A percentile compares a stretch with the other conserved stretches of the same genome.
These are phyloP conservation scores for Tulasnella calospora DNA, from an alignment of 768 basidiomycete genomes.

Conservation along the genomic window DNA sequence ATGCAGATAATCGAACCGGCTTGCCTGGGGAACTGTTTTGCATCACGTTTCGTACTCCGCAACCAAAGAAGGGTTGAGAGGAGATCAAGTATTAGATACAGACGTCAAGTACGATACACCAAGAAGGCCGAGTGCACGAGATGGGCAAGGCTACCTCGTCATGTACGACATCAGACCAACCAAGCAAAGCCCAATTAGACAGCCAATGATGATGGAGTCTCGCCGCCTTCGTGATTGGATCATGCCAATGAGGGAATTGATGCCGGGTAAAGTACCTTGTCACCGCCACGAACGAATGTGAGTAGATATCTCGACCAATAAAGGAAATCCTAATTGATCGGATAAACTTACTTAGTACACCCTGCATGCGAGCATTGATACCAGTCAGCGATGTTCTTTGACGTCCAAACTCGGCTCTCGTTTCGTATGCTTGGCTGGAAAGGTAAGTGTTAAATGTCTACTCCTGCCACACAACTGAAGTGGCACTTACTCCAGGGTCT, in stretches of 20 bases:
- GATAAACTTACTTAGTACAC: conserved; percentile 65
- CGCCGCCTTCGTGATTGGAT: conserved; percentile 85
- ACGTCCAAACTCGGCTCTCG: conserved; percentile 82
- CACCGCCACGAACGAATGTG: not conserved
- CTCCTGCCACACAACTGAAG: not conserved
- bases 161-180: conserved; percentile 55
- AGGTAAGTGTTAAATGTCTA: not conserved
- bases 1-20: no score
- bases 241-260: conserved; percentile 85
- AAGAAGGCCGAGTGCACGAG: not conserved
- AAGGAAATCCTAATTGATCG: not conserved
- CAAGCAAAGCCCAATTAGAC: conserved; percentile 79
- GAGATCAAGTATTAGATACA: not conserved
- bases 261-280: conserved; percentile 84
- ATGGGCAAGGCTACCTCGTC: conserved; percentile 21
- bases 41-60: no score
- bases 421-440: conserved; percentile 91
- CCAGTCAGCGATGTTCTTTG: conserved; percentile 70
- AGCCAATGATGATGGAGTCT: conserved; percentile 84
- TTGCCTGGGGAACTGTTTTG: no score
- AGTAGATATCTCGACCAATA: not conserved
- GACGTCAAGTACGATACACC: not conserved
- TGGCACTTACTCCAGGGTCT: conserved; percentile 68
- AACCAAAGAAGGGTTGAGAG: no score
- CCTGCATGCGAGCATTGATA: conserved; percentile 79